Evolutionary conservation across 2,329 filamentous ascomycete species (phyloP), one percentile per base, ranked within the genome.

Genomic region (Paecilomyces sp.): DNA sequence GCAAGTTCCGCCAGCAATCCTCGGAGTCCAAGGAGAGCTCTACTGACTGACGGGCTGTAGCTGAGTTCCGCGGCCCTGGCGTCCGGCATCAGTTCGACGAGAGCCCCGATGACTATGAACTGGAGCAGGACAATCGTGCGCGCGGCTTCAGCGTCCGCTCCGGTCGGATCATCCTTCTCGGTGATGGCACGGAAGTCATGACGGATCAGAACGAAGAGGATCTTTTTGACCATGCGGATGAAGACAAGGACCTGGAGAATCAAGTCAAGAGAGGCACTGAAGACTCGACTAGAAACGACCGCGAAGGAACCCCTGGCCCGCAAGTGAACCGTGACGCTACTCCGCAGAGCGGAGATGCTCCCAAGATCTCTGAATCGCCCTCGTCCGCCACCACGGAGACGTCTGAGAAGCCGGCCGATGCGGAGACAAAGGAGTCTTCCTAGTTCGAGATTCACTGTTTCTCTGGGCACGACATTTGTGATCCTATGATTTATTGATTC

Each of bases 221-320:
- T 70, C 93, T 96, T 88, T 96, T 97, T 77, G 91, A 97, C 75
- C 88, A 92, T 69, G 89, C 91, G 73, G 91, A 95, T 71, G 85
- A 87, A 68, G 90, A 95, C 71, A 90, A 91, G 74, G 92, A 96
- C 72, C 82, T 92, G 64, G 88, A 85, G 65, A 92, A 88, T 74
- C 91, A 96, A 79, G 89, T 94, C 62, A 84, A 85, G 72, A 92
- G 90, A 79, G 64, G 67, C 61, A 74, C 81, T 54, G 58, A 70
- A 51, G 70, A 72, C 54, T 67, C 73, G 31, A 66, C 66, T 57
- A 71, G 79, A 62, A 76, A 72, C 61, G 74, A 78, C 60, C 77
- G 80, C 60, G 81, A 83, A 72, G 80, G 76, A 54, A 83, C 81
- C 52, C 80, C 82, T 47, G 81, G 76, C 33, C 81, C 82, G 13